phyloP scores from a whole-genome alignment of 306 rosid genomes.

The Ormosia emarginata region DNA sequence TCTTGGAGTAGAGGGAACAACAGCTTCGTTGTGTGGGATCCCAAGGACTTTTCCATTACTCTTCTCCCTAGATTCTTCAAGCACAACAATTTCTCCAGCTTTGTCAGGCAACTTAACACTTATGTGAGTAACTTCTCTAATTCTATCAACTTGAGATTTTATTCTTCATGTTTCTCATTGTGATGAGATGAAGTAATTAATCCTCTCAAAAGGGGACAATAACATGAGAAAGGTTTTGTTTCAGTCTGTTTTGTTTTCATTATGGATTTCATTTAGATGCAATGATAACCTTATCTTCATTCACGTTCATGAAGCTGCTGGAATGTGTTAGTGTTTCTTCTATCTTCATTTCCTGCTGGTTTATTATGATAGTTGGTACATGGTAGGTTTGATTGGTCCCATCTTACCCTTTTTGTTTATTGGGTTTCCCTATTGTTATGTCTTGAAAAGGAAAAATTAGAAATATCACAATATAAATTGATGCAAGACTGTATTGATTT shows the following conservation, averaged over 20 bases:
- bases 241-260: neutral
- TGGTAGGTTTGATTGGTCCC: constrained; percentile 17
- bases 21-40: constrained; percentile 88
- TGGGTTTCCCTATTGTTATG: constrained; percentile 14
- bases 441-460: constrained; percentile 8
- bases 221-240: neutral
- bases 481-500: neutral
- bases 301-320: constrained; percentile 24
- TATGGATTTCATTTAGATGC: neutral
- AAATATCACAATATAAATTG: neutral
- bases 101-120: constrained; percentile 90
- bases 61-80: constrained; percentile 91
- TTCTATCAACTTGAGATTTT: neutral
- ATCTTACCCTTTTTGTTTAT: neutral
- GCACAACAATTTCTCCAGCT: constrained; percentile 93
- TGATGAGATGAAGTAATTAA: neutral
- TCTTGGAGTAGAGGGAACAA: constrained; percentile 82
- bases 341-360: neutral
- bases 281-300: neutral
- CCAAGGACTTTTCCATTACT: constrained; percentile 50
- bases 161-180: neutral
- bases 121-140: constrained; percentile 52
- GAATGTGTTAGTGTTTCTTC: neutral
- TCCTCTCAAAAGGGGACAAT: neutral
- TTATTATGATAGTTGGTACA: neutral